Conservation (phyloP, 352 stramenopile genomes). For the Pythium volutum region DNA sequence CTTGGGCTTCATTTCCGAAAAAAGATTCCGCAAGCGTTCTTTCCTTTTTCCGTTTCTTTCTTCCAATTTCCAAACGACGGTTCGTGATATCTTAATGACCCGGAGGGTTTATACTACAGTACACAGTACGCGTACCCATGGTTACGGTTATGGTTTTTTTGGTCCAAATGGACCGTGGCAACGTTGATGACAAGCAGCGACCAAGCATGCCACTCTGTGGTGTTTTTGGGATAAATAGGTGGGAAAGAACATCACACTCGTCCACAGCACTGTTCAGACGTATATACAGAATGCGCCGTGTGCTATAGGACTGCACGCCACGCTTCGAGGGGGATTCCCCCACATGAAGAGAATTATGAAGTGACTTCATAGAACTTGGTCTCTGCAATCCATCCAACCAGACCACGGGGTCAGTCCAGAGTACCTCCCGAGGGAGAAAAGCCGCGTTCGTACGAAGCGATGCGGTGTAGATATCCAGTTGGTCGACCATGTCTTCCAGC, state of each 20-base stretch:
- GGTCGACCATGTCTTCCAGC: slow-evolving; percentile 86
- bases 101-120: background rate
- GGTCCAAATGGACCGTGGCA: background rate
- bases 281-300: slow-evolving; percentile 2
- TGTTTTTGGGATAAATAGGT: background rate
- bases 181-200: background rate
- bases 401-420: background rate
- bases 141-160: background rate
- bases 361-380: slow-evolving; percentile 69
- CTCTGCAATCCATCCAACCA: slow-evolving; percentile 30
- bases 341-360: slow-evolving; percentile 25
- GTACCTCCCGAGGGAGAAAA: background rate
- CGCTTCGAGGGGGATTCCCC: background rate
- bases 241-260: background rate
- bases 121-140: background rate
- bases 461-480: slow-evolving; percentile 75
- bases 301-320: background rate
- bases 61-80: slow-evolving; percentile 3
- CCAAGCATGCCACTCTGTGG: background rate
- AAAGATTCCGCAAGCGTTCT: slow-evolving; percentile 31
- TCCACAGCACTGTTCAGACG: background rate
- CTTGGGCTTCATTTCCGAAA: slow-evolving; percentile 23
- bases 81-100: slow-evolving; percentile 2
- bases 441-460: slow-evolving; percentile 48
- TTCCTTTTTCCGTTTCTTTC: slow-evolving; percentile 29